phyloP scores from a whole-genome alignment of 345 rosid species.

The Dovyalis caffra region DNA sequence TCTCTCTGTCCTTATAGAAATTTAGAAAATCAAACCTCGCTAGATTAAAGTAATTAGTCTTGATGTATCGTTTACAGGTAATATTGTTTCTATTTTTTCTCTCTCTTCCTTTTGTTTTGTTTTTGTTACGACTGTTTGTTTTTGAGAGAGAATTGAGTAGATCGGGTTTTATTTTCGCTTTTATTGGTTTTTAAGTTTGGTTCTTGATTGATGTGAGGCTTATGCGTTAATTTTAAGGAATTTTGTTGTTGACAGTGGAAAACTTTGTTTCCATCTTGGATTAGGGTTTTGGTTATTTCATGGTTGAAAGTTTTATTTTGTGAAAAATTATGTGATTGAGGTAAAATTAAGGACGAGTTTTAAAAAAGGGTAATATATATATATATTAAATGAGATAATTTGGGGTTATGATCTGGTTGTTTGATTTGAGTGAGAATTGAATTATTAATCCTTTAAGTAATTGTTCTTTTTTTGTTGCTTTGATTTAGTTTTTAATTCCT shows the following conservation, averaged over 20 bases:
- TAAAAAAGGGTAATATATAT: not conserved
- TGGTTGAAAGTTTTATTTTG: not conserved
- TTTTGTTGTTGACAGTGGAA: not conserved
- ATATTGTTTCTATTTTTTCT: not conserved
- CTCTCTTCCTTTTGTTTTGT: too few species aligned
- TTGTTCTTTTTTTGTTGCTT: not conserved
- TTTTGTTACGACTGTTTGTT: not conserved
- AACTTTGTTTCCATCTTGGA: not conserved
- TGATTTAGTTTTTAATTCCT: not conserved
- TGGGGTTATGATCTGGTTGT: not conserved
- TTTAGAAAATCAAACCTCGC: not conserved
- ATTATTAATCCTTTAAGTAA: not conserved
- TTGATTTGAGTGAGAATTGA: not conserved
- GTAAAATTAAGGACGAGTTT: not conserved
- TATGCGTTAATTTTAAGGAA: not conserved
- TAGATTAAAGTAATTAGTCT: not conserved
- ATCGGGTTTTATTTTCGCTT: constrained; percentile 7
- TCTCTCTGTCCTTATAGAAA: not conserved
- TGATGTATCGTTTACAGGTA: constrained; percentile 4
- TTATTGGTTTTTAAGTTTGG: not conserved
- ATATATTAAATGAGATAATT: too few species aligned
- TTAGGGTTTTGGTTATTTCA: not conserved
- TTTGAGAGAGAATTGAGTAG: constrained; percentile 1
- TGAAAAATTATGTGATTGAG: not conserved
- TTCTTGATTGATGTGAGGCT: not conserved